Evolutionary conservation across 2,329 filamentous ascomycete genomes (phyloP).

Genomic region (Cytospora paraplurivora): DNA sequence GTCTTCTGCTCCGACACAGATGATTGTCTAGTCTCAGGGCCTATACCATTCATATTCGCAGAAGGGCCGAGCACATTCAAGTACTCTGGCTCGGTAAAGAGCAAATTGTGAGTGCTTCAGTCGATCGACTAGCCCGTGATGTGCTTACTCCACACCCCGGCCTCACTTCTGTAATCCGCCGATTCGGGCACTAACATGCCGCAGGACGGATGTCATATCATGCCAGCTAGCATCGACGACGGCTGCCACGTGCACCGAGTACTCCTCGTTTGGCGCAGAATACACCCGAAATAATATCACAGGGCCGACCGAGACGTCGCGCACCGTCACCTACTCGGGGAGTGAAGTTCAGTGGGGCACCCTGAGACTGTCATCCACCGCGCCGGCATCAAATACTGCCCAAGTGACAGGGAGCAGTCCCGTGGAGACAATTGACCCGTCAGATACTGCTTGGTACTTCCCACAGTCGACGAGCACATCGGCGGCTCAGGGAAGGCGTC

Average conservation of each 20-base stretch:
- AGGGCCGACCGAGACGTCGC: slow-evolving; percentile 47
- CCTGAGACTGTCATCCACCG: slow-evolving; percentile 46
- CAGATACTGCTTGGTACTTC: slow-evolving; percentile 29
- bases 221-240: slow-evolving; percentile 47
- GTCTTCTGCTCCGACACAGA: slow-evolving; percentile 50
- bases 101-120: slow-evolving; percentile 10
- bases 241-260: slow-evolving; percentile 51
- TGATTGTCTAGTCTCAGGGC: slow-evolving; percentile 47
- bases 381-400: slow-evolving; percentile 36
- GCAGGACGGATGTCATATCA: slow-evolving; percentile 47
- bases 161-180: slow-evolving; percentile 8
- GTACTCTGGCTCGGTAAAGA: slow-evolving; percentile 21
- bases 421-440: slow-evolving; percentile 18
- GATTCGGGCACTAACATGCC: not conserved
- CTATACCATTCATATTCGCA: slow-evolving; percentile 50
- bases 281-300: slow-evolving; percentile 43
- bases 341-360: slow-evolving; percentile 47
- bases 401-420: slow-evolving; percentile 21
- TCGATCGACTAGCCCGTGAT: not conserved
- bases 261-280: slow-evolving; percentile 46
- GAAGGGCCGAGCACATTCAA: slow-evolving; percentile 47
- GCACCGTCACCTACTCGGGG: slow-evolving; percentile 48
- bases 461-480: slow-evolving; percentile 24
- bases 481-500: not conserved
- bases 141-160: not conserved